Percentiles rank a stretch among this genome's conserved stretches.
These are phyloP conservation scores for Hirsutella minnesotensis DNA, from an alignment of 2,329 filamentous ascomycete genomes.

Conservation along the genomic window DNA sequence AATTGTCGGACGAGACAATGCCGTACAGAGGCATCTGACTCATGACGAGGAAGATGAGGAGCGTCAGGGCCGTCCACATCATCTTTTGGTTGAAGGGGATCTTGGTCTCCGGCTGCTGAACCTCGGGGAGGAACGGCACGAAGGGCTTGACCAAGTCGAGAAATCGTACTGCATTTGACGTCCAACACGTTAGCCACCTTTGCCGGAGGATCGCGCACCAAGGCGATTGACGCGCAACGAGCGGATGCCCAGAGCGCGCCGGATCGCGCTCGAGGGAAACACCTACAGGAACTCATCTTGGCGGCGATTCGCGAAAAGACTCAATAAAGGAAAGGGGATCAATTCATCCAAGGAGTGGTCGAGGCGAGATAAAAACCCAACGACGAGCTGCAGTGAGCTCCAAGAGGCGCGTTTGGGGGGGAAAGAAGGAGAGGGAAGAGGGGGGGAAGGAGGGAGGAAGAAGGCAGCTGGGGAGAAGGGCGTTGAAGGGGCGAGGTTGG, in stretches of 20 bases:
- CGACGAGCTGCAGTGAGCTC: slow-evolving; percentile 26
- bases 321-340: slow-evolving; percentile 23
- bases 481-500: background rate
- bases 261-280: background rate
- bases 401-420: slow-evolving; percentile 13
- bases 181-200: background rate
- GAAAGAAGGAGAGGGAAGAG: slow-evolving; percentile 22
- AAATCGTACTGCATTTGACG: slow-evolving; percentile 67
- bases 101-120: slow-evolving; percentile 96
- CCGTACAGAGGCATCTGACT: slow-evolving; percentile 99
- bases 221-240: slow-evolving; percentile 11
- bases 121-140: slow-evolving; percentile 98
- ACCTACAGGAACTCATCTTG: slow-evolving; percentile 46
- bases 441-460: slow-evolving; percentile 18
- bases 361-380: slow-evolving; percentile 11
- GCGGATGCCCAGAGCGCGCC: background rate
- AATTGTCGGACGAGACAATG: slow-evolving; percentile 97
- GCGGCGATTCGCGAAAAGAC: slow-evolving; percentile 15
- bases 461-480: background rate
- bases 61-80: slow-evolving; percentile 89
- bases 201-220: background rate
- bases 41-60: slow-evolving; percentile 99
- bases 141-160: slow-evolving; percentile 99
- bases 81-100: slow-evolving; percentile 97
- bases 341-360: slow-evolving; percentile 26